Evolutionary conservation across 345 rosid species (phyloP).

Genomic region (Linum lewisii): DNA sequence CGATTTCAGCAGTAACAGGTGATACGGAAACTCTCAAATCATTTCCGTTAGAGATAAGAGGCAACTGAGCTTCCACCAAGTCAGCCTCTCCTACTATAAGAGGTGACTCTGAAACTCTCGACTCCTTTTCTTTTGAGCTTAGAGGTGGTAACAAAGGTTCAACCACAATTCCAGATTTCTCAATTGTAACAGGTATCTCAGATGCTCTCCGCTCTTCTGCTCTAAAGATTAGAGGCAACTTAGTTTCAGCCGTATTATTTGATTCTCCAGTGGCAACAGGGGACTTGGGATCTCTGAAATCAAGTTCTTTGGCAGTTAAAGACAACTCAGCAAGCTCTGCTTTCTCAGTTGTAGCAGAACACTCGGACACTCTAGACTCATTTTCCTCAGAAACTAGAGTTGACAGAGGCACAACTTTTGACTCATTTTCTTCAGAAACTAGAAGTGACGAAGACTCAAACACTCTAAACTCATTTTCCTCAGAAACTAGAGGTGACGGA

Average conservation of each 20-base stretch:
- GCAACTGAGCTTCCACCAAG: background rate
- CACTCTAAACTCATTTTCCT: conserved; percentile 15
- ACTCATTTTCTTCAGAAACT: too few species aligned
- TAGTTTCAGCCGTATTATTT: background rate
- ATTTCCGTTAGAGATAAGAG: background rate
- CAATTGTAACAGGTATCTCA: background rate
- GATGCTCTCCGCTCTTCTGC: background rate
- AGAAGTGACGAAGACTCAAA: background rate
- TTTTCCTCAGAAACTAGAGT: conserved; percentile 16
- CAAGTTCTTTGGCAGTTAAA: too few species aligned
- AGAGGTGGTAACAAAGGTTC: conserved; percentile 10
- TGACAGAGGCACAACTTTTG: background rate
- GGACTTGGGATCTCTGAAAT: background rate
- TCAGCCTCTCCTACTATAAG: too few species aligned
- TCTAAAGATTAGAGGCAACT: background rate
- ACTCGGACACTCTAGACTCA: conserved; percentile 18
- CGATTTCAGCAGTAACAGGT: background rate
- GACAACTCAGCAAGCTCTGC: too few species aligned
- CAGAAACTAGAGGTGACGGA: conserved; percentile 16
- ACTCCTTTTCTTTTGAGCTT: background rate
- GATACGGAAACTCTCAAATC: background rate
- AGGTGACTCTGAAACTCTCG: background rate
- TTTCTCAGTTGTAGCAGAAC: conserved; percentile 11
- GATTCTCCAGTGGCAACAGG: background rate
- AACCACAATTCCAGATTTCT: conserved; percentile 2